phyloP scores from a whole-genome alignment of 306 rosid genomes.

The Cajanus cajan region DNA sequence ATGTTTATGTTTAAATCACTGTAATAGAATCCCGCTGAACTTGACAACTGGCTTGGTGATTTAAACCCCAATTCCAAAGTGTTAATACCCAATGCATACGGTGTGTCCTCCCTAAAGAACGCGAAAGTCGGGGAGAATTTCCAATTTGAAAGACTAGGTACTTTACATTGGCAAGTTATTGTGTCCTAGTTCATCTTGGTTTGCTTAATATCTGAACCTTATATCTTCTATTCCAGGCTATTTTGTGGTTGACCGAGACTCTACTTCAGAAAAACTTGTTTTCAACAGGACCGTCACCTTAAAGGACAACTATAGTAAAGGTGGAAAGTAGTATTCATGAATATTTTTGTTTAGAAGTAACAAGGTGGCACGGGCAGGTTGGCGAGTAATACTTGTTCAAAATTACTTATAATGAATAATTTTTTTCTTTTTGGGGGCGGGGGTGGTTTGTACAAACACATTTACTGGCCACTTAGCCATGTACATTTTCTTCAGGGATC shows the following conservation, averaged over 20 bases:
- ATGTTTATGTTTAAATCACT: not conserved
- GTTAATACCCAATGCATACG: conserved; percentile 63
- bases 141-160: conserved; percentile 98
- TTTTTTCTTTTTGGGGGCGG: not conserved
- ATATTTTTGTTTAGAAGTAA: not conserved
- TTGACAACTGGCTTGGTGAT: conserved; percentile 90
- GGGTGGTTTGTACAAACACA: not conserved
- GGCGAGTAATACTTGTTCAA: not conserved
- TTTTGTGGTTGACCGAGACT: conserved; percentile 84
- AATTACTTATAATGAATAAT: not conserved
- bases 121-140: conserved; percentile 70
- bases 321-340: conserved; percentile 56
- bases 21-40: conserved; percentile 89
- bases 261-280: conserved; percentile 75
- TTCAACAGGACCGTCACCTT: conserved; percentile 88
- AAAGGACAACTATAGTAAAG: conserved; percentile 67
- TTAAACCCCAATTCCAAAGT: conserved; percentile 74
- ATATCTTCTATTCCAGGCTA: conserved; percentile 61
- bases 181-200: conserved; percentile 1
- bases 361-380: conserved; percentile 20
- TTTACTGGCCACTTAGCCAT: not conserved
- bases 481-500: conserved; percentile 19
- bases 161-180: conserved; percentile 19
- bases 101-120: conserved; percentile 49
- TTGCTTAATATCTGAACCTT: not conserved